A percentile compares a stretch with the other conserved stretches of the same genome.
Evolutionary conservation across 2,329 filamentous ascomycete genomes (phyloP).

Genomic region (Thielaviopsis ethacetica): DNA sequence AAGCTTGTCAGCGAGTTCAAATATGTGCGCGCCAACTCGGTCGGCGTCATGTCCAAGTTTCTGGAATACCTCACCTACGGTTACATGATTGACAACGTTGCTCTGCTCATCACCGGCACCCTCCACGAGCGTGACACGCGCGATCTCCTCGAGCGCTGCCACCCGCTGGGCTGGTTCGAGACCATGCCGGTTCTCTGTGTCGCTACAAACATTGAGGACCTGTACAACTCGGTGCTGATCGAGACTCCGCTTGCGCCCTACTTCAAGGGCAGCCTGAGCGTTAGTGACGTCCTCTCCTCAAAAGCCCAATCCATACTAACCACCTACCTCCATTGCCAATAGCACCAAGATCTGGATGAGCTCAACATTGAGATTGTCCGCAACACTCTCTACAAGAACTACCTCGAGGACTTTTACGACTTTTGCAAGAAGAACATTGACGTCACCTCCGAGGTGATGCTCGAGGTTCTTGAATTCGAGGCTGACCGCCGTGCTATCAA

Average conservation of each 20-base stretch:
- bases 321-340: neutral
- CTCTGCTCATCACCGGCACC: conserved; percentile 91
- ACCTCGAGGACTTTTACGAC: conserved; percentile 90
- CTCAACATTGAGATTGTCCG: conserved; percentile 98
- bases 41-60: conserved; percentile 80
- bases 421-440: conserved; percentile 86
- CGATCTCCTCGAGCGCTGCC: conserved; percentile 87
- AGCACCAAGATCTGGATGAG: conserved; percentile 89
- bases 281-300: neutral
- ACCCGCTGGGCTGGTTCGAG: conserved; percentile 96
- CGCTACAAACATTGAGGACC: conserved; percentile 93
- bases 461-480: conserved; percentile 89
- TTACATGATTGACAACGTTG: conserved; percentile 99
- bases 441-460: conserved; percentile 89
- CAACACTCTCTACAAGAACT: conserved; percentile 99
- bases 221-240: conserved; percentile 95
- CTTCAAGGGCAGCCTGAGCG: conserved; percentile 87
- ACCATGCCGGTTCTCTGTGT: conserved; percentile 97
- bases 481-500: conserved; percentile 95
- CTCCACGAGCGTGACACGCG: conserved; percentile 94
- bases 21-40: conserved; percentile 87
- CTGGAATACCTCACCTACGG: conserved; percentile 98
- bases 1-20: conserved; percentile 96
- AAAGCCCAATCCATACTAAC: neutral
- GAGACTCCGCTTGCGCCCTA: conserved; percentile 92